A percentile compares a stretch with the other conserved stretches of the same genome.
phyloP scores from a whole-genome alignment of 192 early-diverging fungal genomes.

The Backusella circina region DNA sequence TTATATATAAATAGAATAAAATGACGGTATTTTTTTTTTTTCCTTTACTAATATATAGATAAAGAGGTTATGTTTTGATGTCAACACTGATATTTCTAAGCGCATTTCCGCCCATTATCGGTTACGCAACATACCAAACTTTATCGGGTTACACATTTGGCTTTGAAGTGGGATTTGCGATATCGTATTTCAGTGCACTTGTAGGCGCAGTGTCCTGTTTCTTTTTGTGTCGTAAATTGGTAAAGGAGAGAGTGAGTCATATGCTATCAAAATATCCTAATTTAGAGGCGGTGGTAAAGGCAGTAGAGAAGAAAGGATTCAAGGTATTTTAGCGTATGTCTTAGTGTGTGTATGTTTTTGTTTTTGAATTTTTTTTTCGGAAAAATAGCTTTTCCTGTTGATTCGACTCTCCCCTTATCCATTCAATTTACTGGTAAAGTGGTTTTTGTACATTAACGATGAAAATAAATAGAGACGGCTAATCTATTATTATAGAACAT shows the following conservation, averaged over 20 bases:
- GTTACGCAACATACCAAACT: conserved; percentile 61
- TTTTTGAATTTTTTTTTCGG: background rate
- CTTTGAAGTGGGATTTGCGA: conserved; percentile 52
- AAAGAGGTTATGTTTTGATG: conserved; percentile 46
- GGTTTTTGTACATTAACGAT: too few species aligned
- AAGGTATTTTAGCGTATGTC: conserved; percentile 34
- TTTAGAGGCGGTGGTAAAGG: conserved; percentile 46
- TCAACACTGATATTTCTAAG: conserved; percentile 50
- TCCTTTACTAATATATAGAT: background rate
- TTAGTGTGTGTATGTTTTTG: background rate
- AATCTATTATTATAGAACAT: conserved; percentile 43
- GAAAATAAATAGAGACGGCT: too few species aligned
- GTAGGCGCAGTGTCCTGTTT: conserved; percentile 53
- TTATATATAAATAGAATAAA: background rate
- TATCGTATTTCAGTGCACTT: conserved; percentile 58
- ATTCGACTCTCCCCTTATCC: conserved; percentile 75
- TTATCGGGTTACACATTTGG: conserved; percentile 67
- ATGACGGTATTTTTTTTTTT: too few species aligned
- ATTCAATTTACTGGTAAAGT: conserved; percentile 51
- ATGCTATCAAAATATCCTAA: conserved; percentile 43
- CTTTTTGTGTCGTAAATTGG: conserved; percentile 43
- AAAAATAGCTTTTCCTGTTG: conserved; percentile 53
- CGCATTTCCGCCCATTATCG: conserved; percentile 67
- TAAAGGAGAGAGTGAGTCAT: conserved; percentile 39
- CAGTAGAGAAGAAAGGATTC: conserved; percentile 60